Evolutionary conservation across 331 rosid species (phyloP).

Genomic region (Quercus lobata): DNA sequence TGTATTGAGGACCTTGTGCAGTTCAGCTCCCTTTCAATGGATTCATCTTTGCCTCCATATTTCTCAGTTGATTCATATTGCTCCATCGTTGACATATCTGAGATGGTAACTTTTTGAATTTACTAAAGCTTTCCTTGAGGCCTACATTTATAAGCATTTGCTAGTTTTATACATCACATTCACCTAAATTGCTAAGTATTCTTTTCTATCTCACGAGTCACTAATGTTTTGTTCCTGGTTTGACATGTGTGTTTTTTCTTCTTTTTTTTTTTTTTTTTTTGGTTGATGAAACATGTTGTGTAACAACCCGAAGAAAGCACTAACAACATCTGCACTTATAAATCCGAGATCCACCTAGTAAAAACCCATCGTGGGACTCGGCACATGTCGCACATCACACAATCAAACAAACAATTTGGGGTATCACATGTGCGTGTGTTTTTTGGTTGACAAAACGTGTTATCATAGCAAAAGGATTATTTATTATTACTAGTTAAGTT

Average conservation of each 20-base stretch:
- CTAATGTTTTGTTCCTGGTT: neutral
- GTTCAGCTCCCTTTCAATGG: constrained; percentile 51
- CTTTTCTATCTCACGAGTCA: neutral
- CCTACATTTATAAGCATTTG: neutral
- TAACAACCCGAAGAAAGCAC: no score
- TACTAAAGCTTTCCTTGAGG: neutral
- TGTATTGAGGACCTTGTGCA: constrained; percentile 71
- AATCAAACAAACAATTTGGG: no score
- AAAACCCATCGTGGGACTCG: no score
- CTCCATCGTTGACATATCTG: constrained; percentile 59
- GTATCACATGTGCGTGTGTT: no score
- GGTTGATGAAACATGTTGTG: neutral
- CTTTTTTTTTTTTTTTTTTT: neutral
- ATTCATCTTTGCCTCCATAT: constrained; percentile 49
- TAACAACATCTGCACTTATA: no score
- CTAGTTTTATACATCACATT: neutral
- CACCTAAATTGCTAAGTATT: neutral
- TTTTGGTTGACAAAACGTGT: no score
- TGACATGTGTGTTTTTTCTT: neutral
- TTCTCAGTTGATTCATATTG: constrained; percentile 70
- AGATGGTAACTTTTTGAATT: constrained; percentile 49
- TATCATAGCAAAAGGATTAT: no score
- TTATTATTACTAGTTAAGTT: no score
- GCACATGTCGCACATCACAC: no score
- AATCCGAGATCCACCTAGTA: no score